Conservation (phyloP, 2,329 filamentous ascomycete genomes). For the Aspergillus caelatus region DNA sequence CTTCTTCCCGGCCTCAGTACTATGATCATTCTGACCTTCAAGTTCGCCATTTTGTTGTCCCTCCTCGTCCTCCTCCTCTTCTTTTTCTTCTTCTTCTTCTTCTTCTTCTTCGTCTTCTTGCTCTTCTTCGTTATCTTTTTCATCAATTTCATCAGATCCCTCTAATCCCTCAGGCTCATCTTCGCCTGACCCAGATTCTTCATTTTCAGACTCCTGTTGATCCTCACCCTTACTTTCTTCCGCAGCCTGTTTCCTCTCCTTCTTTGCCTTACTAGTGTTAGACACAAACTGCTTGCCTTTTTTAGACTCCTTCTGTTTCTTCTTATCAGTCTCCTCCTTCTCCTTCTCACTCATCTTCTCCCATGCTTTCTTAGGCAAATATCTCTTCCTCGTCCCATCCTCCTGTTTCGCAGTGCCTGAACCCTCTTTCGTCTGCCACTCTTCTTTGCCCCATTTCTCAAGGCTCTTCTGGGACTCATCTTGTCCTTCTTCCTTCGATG, state of each 20-base stretch:
- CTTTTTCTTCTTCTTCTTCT: neutral
- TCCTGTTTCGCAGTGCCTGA: slow-evolving; percentile 47
- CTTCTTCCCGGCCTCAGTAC: neutral
- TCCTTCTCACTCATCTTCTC: slow-evolving; percentile 51
- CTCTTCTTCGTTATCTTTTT: neutral
- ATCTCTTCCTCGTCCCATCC: slow-evolving; percentile 49
- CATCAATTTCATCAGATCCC: neutral
- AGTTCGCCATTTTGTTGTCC: too few relatives aligned
- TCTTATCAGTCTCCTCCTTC: slow-evolving; percentile 52
- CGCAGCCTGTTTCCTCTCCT: slow-evolving; percentile 42
- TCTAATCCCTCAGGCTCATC: neutral
- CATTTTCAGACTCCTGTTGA: slow-evolving; percentile 13
- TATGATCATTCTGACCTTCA: neutral
- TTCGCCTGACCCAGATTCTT: slow-evolving; percentile 1
- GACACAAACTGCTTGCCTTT: slow-evolving; percentile 49
- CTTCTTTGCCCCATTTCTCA: slow-evolving; percentile 51
- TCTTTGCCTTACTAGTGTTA: slow-evolving; percentile 48
- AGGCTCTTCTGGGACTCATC: slow-evolving; percentile 50
- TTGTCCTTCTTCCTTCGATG: slow-evolving; percentile 44
- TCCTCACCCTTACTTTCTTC: slow-evolving; percentile 30
- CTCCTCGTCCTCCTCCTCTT: neutral
- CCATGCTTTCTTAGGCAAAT: slow-evolving; percentile 53
- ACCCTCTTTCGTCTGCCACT: slow-evolving; percentile 55
- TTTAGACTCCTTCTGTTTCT: slow-evolving; percentile 33
- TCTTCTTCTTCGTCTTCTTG: neutral